These are phyloP conservation scores for Solanum hybrid DNA, from an alignment of 305 asterid genomes.

Conservation along the genomic window DNA sequence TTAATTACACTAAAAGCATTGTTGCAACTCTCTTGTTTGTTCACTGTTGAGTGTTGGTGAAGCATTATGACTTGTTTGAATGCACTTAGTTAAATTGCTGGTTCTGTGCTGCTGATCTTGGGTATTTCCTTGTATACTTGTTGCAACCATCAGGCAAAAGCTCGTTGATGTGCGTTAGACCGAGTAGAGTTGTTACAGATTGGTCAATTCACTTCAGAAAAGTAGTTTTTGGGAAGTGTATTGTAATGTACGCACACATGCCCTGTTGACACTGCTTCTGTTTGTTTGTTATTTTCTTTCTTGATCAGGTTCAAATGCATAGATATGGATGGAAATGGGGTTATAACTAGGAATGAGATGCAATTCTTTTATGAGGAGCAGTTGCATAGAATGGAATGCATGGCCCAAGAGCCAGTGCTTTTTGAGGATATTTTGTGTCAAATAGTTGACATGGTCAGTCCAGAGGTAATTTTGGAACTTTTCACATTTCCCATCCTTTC, in stretches of 20 bases:
- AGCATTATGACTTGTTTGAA: not conserved
- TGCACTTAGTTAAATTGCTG: not conserved
- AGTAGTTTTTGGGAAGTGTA: not conserved
- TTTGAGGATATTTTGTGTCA: constrained; percentile 98
- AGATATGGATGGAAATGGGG: constrained; percentile 96
- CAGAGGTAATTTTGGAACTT: constrained; percentile 52
- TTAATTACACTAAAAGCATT: not conserved
- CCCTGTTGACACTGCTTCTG: not conserved
- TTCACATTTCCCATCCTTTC: not conserved
- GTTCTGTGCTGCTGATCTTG: not conserved
- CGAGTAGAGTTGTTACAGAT: not conserved
- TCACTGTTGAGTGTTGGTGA: not conserved
- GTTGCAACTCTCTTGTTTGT: not conserved
- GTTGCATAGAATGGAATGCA: constrained; percentile 99
- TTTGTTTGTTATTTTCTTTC: not conserved
- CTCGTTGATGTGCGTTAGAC: not conserved
- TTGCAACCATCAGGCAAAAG: not conserved
- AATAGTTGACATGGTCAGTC: constrained; percentile 90
- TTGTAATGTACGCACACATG: not conserved
- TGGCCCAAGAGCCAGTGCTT: constrained; percentile 99
- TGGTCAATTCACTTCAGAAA: not conserved
- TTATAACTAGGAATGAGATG: constrained; percentile 86
- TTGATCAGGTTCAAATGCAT: constrained; percentile 93
- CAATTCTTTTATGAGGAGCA: constrained; percentile 99
- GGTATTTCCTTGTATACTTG: not conserved